Evolutionary conservation across 441 rosid genomes (phyloP).

Genomic region (Populus trichocarpa): DNA sequence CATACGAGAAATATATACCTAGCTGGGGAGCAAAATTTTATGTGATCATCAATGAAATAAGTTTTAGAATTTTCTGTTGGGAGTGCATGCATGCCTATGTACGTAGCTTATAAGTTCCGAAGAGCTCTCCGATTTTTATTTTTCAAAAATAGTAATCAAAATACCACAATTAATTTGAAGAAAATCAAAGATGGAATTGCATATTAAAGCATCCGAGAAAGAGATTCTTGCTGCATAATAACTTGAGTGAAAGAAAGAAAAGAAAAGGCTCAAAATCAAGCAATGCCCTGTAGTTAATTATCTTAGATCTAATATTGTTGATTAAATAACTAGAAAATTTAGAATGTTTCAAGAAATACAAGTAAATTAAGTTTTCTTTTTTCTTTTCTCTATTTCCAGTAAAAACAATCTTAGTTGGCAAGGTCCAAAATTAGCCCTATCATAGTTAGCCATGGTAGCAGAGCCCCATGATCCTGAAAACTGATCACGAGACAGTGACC

Average conservation of each 20-base stretch:
- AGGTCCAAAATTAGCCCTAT: neutral
- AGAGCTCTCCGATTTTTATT: no score
- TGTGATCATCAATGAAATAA: no score
- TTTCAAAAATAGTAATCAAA: no score
- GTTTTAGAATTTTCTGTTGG: no score
- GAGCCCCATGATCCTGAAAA: neutral
- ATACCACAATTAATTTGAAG: no score
- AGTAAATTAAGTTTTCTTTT: neutral
- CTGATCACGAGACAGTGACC: neutral
- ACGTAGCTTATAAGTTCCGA: no score
- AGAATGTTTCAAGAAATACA: neutral
- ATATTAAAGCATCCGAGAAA: no score
- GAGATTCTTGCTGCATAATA: no score
- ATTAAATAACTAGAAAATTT: neutral
- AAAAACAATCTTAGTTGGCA: slow-evolving; percentile 10
- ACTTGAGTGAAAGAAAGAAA: neutral
- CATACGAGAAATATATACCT: no score
- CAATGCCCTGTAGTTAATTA: neutral
- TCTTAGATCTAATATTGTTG: neutral
- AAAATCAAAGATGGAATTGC: no score
- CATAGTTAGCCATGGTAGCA: neutral
- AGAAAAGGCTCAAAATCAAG: neutral
- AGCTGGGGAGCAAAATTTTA: no score
- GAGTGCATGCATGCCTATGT: no score
- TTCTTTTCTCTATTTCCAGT: neutral